Percentiles rank a stretch among this genome's conserved stretches.
phyloP scores from a whole-genome alignment of 805 yeast species.

The Candida incommunis region DNA sequence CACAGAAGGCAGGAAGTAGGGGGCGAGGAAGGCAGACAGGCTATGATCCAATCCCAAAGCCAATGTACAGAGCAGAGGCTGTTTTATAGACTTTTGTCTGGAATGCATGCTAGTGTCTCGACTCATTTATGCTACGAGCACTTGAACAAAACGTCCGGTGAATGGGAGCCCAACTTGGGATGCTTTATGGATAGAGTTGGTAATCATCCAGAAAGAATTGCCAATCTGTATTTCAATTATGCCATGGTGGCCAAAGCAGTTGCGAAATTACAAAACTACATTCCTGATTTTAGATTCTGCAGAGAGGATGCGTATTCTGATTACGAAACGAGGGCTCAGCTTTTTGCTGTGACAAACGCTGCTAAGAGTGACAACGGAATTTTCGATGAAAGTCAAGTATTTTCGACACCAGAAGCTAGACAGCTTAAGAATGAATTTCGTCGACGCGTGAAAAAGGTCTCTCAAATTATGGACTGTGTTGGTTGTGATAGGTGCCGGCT shows the following conservation, averaged over 20 bases:
- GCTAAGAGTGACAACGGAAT: constrained; percentile 21
- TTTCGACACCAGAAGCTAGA: constrained; percentile 25
- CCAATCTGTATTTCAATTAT: constrained; percentile 85
- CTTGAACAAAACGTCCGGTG: constrained; percentile 53
- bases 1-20: constrained; percentile 15
- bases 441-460: constrained; percentile 72
- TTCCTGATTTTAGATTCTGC: constrained; percentile 38
- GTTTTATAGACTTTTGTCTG: constrained; percentile 75
- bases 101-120: constrained; percentile 91
- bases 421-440: constrained; percentile 74
- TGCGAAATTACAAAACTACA: constrained; percentile 44
- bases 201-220: constrained; percentile 70
- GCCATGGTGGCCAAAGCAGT: constrained; percentile 76
- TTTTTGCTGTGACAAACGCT: constrained; percentile 25
- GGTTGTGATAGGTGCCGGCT: constrained; percentile 95
- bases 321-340: constrained; percentile 29
- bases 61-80: constrained; percentile 77
- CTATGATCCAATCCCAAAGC: constrained; percentile 27
- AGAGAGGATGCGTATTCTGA: constrained; percentile 26
- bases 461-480: constrained; percentile 93
- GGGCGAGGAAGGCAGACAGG: constrained; percentile 15
- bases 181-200: constrained; percentile 87
- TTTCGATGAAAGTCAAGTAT: constrained; percentile 37
- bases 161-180: constrained; percentile 72
- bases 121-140: constrained; percentile 84